Conservation (phyloP, 225 moss, liverwort and hornwort genomes). For the Bryoerythrophyllum caledonicum region DNA sequence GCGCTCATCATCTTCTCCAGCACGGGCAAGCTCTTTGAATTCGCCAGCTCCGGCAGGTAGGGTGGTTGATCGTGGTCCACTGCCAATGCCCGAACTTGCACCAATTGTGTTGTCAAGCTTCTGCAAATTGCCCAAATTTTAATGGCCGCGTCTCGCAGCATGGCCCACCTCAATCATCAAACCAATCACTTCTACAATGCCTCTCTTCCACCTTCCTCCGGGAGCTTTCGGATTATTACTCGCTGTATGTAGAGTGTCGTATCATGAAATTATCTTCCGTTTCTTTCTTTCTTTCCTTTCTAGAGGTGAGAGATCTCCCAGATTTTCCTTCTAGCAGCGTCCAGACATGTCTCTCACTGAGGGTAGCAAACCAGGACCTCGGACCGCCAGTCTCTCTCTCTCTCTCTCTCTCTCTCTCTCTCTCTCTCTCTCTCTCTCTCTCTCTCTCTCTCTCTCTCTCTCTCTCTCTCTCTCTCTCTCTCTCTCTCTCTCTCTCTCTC, state of each 20-base stretch:
- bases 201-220: background rate
- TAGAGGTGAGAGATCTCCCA: background rate
- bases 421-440: no score
- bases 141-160: background rate
- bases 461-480: background rate
- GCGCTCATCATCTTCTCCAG: conserved; percentile 67
- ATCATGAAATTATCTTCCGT: conserved; percentile 13
- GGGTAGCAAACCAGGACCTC: background rate
- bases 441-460: background rate
- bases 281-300: background rate
- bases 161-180: conserved; percentile 19
- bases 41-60: conserved; percentile 64
- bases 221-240: background rate
- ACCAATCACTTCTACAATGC: background rate
- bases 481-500: background rate
- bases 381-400: background rate
- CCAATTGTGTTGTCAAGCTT: no score
- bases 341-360: background rate
- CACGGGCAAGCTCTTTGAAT: conserved; percentile 68
- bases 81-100: no score
- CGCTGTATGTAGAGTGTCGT: conserved; percentile 39
- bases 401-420: no score
- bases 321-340: background rate
- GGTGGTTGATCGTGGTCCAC: background rate
- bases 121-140: conserved; percentile 1